phyloP scores from a whole-genome alignment of 2,329 filamentous ascomycete species.

The Parastagonospora avenae region DNA sequence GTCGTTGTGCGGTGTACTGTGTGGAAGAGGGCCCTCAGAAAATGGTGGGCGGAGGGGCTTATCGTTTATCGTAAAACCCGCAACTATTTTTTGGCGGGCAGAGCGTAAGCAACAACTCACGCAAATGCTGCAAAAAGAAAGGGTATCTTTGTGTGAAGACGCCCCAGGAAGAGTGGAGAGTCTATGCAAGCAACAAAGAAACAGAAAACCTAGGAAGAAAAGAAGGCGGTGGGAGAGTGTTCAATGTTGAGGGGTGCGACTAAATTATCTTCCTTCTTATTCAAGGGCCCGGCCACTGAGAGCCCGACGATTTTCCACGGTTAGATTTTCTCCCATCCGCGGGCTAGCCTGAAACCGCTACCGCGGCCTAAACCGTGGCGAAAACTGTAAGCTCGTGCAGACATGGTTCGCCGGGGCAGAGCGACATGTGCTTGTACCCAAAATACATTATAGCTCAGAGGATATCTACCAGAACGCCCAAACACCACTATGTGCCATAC shows the following conservation, averaged over 20 bases:
- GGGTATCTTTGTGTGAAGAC: constrained; percentile 32
- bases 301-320: neutral
- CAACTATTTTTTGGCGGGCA: neutral
- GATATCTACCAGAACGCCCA: neutral
- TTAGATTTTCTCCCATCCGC: neutral
- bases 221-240: constrained; percentile 16
- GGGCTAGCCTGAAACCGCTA: neutral
- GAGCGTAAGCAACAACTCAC: constrained; percentile 14
- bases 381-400: neutral
- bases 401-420: neutral
- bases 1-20: constrained; percentile 8
- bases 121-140: constrained; percentile 8
- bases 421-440: neutral
- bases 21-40: neutral
- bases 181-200: constrained; percentile 26
- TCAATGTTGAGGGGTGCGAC: constrained; percentile 21
- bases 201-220: constrained; percentile 19
- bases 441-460: neutral
- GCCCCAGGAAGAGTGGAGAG: constrained; percentile 39
- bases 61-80: constrained; percentile 30
- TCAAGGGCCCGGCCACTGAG: constrained; percentile 6
- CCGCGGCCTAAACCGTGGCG: neutral
- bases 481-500: neutral
- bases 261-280: constrained; percentile 30
- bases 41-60: constrained; percentile 23